Conservation (phyloP, 176 grass and related monocot species). For the Bonia amplexicaulis region DNA sequence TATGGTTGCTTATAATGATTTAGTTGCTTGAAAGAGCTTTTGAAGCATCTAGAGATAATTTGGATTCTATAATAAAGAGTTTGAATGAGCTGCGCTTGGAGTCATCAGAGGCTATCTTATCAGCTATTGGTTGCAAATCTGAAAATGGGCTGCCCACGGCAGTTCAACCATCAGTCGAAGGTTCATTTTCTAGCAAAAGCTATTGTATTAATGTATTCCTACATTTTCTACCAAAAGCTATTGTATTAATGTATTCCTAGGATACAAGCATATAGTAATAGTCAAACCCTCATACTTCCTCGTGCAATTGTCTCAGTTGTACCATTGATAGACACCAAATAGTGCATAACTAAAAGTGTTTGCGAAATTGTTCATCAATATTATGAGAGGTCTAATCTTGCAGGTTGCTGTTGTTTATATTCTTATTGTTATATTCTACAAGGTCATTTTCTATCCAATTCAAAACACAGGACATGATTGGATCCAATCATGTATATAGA, state of each 20-base stretch:
- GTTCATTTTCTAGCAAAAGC: background rate
- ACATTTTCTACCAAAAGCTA: background rate
- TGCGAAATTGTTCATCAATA: background rate
- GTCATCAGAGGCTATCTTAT: slow-evolving; percentile 32
- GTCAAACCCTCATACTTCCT: background rate
- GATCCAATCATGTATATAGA: background rate
- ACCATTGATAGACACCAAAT: background rate
- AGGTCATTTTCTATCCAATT: background rate
- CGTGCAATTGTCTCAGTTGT: background rate
- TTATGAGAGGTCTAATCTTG: background rate
- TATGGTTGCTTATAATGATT: slow-evolving; percentile 23
- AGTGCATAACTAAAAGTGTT: background rate
- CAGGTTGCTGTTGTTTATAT: background rate
- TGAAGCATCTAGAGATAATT: slow-evolving; percentile 68
- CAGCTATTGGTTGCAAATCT: no score
- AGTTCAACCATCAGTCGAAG: no score
- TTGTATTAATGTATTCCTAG: background rate
- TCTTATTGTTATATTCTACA: background rate
- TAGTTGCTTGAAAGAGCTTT: slow-evolving; percentile 74
- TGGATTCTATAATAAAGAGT: slow-evolving; percentile 43
- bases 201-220: background rate
- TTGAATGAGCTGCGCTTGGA: slow-evolving; percentile 9
- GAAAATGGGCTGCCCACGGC: no score
- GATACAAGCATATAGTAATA: background rate
- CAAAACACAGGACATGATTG: background rate